Percentiles rank a stretch among this genome's conserved stretches.
These are phyloP conservation scores for Eucalyptus curtisii DNA, from an alignment of 345 rosid genomes.

Conservation along the genomic window DNA sequence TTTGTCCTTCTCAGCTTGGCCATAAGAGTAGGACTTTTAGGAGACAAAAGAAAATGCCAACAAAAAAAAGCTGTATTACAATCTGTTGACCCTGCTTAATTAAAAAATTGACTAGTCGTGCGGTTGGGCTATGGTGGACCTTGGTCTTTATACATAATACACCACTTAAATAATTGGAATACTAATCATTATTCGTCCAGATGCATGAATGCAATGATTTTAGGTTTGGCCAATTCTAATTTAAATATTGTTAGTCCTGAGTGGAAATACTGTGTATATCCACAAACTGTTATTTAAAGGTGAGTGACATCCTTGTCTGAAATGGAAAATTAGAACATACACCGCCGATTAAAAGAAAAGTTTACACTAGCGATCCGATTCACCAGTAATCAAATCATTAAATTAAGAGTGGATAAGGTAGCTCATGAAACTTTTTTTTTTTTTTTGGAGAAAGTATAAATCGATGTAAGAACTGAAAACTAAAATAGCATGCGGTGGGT, in stretches of 20 bases:
- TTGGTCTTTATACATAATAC: background rate
- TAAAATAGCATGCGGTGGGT: background rate
- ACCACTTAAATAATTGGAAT: background rate
- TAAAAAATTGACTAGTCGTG: background rate
- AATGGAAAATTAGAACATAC: background rate
- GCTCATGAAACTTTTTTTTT: background rate
- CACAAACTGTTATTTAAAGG: background rate
- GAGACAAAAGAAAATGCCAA: background rate
- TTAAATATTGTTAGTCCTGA: background rate
- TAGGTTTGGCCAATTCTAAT: background rate
- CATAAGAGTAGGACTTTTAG: background rate
- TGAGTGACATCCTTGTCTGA: background rate
- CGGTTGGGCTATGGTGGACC: background rate
- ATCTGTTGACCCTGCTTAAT: background rate
- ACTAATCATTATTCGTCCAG: background rate
- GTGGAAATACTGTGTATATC: background rate
- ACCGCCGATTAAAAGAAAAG: background rate
- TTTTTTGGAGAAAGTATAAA: background rate
- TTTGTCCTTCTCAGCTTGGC: background rate
- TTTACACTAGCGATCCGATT: background rate
- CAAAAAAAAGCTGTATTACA: background rate
- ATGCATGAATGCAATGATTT: background rate
- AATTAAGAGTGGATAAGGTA: background rate
- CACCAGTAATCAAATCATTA: background rate
- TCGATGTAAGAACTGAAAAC: background rate